Percentiles rank a stretch among this genome's conserved stretches.
Evolutionary conservation across 1,284 basidiomycete genomes (phyloP).

Genomic region (Cutaneotrichosporon sp.): DNA sequence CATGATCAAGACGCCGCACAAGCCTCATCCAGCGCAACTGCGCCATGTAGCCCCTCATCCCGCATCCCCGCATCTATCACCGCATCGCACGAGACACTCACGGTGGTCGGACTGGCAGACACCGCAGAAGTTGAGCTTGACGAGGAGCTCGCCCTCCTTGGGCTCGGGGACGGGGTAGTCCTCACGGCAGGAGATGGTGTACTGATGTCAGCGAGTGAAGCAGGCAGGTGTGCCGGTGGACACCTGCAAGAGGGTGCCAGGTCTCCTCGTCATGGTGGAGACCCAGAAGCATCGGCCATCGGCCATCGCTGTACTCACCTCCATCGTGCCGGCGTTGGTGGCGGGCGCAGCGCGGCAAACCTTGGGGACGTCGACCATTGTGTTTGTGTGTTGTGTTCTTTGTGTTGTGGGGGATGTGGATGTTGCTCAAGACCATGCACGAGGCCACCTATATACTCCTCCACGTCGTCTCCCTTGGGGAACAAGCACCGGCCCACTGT

Average conservation of each 20-base stretch:
- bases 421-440: too few relatives aligned
- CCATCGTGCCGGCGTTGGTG: constrained; percentile 11
- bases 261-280: too few relatives aligned
- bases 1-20: constrained; percentile 3
- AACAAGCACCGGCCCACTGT: too few relatives aligned
- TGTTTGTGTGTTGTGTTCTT: neutral
- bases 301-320: constrained; percentile 9
- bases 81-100: constrained; percentile 10
- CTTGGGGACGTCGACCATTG: constrained; percentile 20
- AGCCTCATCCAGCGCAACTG: neutral
- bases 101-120: constrained; percentile 29
- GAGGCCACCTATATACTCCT: neutral
- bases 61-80: neutral
- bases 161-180: constrained; percentile 27
- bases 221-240: too few relatives aligned
- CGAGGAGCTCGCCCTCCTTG: constrained; percentile 23
- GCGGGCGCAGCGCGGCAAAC: constrained; percentile 25
- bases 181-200: constrained; percentile 22
- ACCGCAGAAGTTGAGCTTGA: constrained; percentile 24
- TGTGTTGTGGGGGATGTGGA: neutral
- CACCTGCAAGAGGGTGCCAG: too few relatives aligned
- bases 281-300: too few relatives aligned
- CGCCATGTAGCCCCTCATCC: neutral
- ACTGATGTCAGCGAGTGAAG: constrained; percentile 21
- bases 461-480: neutral